phyloP scores from a whole-genome alignment of 768 basidiomycete genomes.

The Termitomyces sp. region DNA sequence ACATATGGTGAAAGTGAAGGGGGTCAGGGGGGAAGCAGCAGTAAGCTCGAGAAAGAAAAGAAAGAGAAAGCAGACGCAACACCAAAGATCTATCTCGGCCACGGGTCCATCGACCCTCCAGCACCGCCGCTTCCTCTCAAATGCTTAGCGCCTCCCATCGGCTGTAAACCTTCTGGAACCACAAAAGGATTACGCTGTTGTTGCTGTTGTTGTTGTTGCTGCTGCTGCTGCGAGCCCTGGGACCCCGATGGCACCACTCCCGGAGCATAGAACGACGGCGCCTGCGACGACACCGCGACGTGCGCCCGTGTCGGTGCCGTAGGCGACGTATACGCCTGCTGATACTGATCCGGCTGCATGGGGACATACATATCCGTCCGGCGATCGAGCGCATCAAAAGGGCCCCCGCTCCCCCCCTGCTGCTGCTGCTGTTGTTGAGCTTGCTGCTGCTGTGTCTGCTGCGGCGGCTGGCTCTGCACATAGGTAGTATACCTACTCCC shows the following conservation, averaged over 20 bases:
- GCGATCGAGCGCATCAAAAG: conserved; percentile 60
- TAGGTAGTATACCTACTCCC: conserved; percentile 61
- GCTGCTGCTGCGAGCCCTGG: conserved; percentile 17
- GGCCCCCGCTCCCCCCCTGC: conserved; percentile 22
- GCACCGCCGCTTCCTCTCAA: conserved; percentile 35
- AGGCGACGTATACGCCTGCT: conserved; percentile 44
- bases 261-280: conserved; percentile 68
- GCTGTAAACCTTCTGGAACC: conserved; percentile 32
- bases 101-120: conserved; percentile 49
- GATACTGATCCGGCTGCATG: conserved; percentile 79
- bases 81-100: conserved; percentile 53
- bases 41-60: conserved; percentile 2
- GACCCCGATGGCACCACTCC: conserved; percentile 48
- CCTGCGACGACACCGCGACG: conserved; percentile 45
- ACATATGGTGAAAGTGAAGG: background rate
- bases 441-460: conserved; percentile 19
- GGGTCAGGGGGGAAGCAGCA: too few relatives aligned
- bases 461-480: conserved; percentile 35
- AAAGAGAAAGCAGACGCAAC: background rate
- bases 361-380: conserved; percentile 72
- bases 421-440: conserved; percentile 25
- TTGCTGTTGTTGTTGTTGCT: conserved; percentile 17
- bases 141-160: conserved; percentile 44
- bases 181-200: conserved; percentile 39
- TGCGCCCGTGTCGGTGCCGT: conserved; percentile 32